phyloP scores from a whole-genome alignment of 73 alveolate species.

The Stentor coeruleus region DNA sequence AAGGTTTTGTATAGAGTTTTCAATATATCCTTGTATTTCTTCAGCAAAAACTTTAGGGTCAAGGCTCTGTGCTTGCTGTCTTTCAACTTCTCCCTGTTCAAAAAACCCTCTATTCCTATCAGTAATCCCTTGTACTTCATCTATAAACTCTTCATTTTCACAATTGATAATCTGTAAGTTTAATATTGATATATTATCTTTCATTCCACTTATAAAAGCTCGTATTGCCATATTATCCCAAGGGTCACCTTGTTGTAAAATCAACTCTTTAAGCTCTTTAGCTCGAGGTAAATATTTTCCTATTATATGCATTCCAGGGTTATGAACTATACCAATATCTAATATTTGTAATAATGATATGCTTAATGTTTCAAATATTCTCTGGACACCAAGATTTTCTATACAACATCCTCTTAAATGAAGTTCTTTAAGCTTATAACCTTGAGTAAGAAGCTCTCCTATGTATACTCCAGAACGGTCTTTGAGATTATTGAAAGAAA shows the following conservation, averaged over 20 bases:
- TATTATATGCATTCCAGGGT: not conserved
- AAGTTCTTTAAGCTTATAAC: not conserved
- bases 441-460: constrained; percentile 13
- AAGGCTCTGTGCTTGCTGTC: not conserved
- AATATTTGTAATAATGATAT: not conserved
- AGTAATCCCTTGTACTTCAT: not conserved
- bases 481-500: constrained; percentile 23
- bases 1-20: constrained; percentile 1
- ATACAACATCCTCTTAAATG: not conserved
- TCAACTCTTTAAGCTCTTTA: not conserved
- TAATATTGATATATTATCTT: not conserved
- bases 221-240: constrained; percentile 8
- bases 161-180: not conserved
- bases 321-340: constrained; percentile 19
- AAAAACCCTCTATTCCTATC: not conserved
- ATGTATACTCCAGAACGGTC: constrained; percentile 25
- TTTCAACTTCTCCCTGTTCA: not conserved
- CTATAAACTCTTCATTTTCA: not conserved
- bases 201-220: not conserved
- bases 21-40: constrained; percentile 16
- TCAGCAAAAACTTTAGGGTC: constrained; percentile 25
- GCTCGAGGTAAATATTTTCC: constrained; percentile 11
- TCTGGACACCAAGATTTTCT: not conserved
- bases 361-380: constrained; percentile 9
- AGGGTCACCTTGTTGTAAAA: not conserved